phyloP scores from a whole-genome alignment of 202 grass and related monocot species.

The Digitaria exilis region DNA sequence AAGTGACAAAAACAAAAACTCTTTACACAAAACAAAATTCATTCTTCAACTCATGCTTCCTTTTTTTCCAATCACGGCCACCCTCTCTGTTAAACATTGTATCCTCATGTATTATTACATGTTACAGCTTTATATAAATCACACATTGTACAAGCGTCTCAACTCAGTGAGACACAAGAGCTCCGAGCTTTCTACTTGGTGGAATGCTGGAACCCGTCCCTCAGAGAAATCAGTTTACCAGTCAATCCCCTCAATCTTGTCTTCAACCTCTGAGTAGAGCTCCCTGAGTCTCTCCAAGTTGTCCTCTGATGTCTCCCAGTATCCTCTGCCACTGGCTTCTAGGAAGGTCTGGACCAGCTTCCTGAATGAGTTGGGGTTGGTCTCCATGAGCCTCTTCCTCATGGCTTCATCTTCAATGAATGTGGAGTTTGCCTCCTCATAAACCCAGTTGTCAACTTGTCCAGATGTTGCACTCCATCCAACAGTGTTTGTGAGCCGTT shows the following conservation, averaged over 20 bases:
- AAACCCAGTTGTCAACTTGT: slow-evolving; percentile 99
- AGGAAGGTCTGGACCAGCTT: slow-evolving; percentile 97
- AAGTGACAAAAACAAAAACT: slow-evolving; percentile 8
- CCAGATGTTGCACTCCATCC: slow-evolving; percentile 98
- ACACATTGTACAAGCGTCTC: slow-evolving; percentile 47
- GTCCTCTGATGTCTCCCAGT: slow-evolving; percentile 98
- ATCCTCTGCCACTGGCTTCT: slow-evolving; percentile 90
- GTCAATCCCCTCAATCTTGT: slow-evolving; percentile 99
- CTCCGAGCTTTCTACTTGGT: not conserved
- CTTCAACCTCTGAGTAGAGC: slow-evolving; percentile 93
- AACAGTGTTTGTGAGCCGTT: slow-evolving; percentile 93
- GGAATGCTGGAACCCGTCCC: slow-evolving; percentile 25
- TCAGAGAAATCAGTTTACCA: slow-evolving; percentile 45
- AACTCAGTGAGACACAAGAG: slow-evolving; percentile 34
- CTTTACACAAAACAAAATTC: slow-evolving; percentile 30
- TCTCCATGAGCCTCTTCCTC: slow-evolving; percentile 88
- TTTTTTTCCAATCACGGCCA: slow-evolving; percentile 34
- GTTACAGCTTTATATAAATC: slow-evolving; percentile 46
- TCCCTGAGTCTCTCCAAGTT: slow-evolving; percentile 85
- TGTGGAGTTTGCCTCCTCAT: slow-evolving; percentile 91
- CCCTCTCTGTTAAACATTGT: slow-evolving; percentile 47
- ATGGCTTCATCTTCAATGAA: slow-evolving; percentile 93
- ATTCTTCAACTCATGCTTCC: slow-evolving; percentile 30
- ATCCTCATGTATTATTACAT: slow-evolving; percentile 15
- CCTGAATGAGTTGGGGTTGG: slow-evolving; percentile 93